A percentile compares a stretch with the other conserved stretches of the same genome.
Conservation (phyloP, 225 moss, liverwort and hornwort genomes). For the Lunularia cruciata region DNA sequence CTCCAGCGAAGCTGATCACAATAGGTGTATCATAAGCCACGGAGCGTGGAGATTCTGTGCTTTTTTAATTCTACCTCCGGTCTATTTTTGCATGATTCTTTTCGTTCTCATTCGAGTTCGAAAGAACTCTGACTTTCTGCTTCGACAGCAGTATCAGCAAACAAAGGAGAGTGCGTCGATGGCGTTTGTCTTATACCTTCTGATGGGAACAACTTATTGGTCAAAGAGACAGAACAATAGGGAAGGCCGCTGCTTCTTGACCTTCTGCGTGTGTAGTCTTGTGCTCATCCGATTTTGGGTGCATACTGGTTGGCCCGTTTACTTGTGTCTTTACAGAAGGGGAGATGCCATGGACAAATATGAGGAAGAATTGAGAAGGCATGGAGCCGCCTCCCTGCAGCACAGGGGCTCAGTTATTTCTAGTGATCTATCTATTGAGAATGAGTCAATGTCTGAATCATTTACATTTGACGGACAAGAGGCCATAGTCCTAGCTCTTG, state of each 20-base stretch:
- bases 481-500: conserved; percentile 47
- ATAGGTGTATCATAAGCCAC: conserved; percentile 35
- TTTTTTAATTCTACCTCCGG: conserved; percentile 48
- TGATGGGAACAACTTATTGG: conserved; percentile 51
- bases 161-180: conserved; percentile 45
- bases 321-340: conserved; percentile 48
- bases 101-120: conserved; percentile 28
- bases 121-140: conserved; percentile 41
- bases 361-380: conserved; percentile 45
- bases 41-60: conserved; percentile 37
- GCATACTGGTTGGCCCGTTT: conserved; percentile 51
- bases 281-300: conserved; percentile 59
- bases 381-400: conserved; percentile 47
- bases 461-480: conserved; percentile 39
- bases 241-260: conserved; percentile 49
- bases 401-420: conserved; percentile 2
- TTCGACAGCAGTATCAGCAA: conserved; percentile 43
- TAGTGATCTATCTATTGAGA: conserved; percentile 5
- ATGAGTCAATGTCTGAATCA: conserved; percentile 16
- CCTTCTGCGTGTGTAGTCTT: conserved; percentile 49
- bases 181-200: conserved; percentile 54
- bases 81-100: conserved; percentile 48
- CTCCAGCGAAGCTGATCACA: too few species aligned
- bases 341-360: conserved; percentile 50
- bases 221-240: conserved; percentile 39